Conservation (phyloP, 1,284 basidiomycete genomes). For the Xerocomus nothofagi region DNA sequence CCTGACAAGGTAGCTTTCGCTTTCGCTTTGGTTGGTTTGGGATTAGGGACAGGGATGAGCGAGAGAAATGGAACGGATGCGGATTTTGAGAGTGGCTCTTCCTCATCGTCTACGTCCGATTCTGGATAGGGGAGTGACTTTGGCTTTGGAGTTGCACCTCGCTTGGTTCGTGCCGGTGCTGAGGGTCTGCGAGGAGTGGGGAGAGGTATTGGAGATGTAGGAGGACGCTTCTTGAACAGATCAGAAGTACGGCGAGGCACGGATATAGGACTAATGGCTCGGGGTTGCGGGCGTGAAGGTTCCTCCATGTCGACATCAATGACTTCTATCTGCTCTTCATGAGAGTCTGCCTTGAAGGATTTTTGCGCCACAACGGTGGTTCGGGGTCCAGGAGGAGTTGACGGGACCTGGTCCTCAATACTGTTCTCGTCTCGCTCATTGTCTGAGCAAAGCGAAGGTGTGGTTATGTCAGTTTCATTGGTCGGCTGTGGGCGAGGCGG, state of each 20-base stretch:
- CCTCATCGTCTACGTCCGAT: slow-evolving; percentile 27
- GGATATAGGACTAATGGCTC: slow-evolving; percentile 7
- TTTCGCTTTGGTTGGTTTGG: slow-evolving; percentile 19
- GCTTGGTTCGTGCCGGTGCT: slow-evolving; percentile 49
- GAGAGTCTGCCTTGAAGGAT: background rate
- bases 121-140: slow-evolving; percentile 6
- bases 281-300: slow-evolving; percentile 6
- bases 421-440: slow-evolving; percentile 51
- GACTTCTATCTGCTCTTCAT: slow-evolving; percentile 27
- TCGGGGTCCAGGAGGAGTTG: slow-evolving; percentile 38
- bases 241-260: slow-evolving; percentile 29
- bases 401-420: slow-evolving; percentile 47
- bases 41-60: slow-evolving; percentile 25
- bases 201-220: slow-evolving; percentile 59
- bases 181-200: slow-evolving; percentile 55
- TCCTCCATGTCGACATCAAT: slow-evolving; percentile 41
- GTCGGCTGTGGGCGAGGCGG: slow-evolving; percentile 6
- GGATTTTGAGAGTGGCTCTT: slow-evolving; percentile 29
- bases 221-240: slow-evolving; percentile 56
- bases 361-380: background rate
- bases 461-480: slow-evolving; percentile 42
- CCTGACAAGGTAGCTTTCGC: slow-evolving; percentile 15
- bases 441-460: slow-evolving; percentile 71
- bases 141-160: slow-evolving; percentile 26
- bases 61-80: slow-evolving; percentile 26